phyloP scores from a whole-genome alignment of 805 yeast genomes.

The Candida nemodendra region DNA sequence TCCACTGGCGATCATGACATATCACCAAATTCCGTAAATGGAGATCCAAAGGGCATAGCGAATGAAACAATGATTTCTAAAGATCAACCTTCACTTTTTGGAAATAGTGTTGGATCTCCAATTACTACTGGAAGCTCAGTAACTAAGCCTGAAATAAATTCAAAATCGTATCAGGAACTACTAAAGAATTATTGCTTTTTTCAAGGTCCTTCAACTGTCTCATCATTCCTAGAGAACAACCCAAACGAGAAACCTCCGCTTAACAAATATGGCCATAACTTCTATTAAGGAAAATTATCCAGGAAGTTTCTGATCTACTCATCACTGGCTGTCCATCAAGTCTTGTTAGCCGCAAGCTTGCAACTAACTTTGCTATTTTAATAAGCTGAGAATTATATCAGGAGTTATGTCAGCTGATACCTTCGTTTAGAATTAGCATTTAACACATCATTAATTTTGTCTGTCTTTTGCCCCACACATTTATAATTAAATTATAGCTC shows the following conservation, averaged over 20 bases:
- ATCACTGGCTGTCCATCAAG: too few species aligned
- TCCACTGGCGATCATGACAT: neutral
- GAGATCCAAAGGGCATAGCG: neutral
- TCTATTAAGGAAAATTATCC: too few species aligned
- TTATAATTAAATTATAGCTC: too few species aligned
- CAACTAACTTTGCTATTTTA: neutral
- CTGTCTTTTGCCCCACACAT: too few species aligned
- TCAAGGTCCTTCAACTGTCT: constrained; percentile 37
- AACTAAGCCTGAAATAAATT: constrained; percentile 39
- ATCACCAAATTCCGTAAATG: neutral
- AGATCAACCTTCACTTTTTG: neutral
- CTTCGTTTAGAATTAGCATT: too few species aligned
- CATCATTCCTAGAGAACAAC: constrained; percentile 28
- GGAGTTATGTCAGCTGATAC: too few species aligned
- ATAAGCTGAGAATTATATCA: too few species aligned
- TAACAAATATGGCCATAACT: constrained; percentile 22
- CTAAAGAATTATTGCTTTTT: constrained; percentile 63
- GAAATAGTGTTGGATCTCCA: neutral
- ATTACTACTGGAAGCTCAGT: neutral
- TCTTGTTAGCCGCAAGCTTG: too few species aligned
- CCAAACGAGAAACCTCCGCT: constrained; percentile 13
- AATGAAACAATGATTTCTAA: constrained; percentile 1
- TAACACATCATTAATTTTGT: too few species aligned
- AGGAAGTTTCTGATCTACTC: neutral
- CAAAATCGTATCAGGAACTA: constrained; percentile 55